Base-by-base conservation (phyloP, 139 green algal genomes). In the Chlamydomonas schloesseri region DNA sequence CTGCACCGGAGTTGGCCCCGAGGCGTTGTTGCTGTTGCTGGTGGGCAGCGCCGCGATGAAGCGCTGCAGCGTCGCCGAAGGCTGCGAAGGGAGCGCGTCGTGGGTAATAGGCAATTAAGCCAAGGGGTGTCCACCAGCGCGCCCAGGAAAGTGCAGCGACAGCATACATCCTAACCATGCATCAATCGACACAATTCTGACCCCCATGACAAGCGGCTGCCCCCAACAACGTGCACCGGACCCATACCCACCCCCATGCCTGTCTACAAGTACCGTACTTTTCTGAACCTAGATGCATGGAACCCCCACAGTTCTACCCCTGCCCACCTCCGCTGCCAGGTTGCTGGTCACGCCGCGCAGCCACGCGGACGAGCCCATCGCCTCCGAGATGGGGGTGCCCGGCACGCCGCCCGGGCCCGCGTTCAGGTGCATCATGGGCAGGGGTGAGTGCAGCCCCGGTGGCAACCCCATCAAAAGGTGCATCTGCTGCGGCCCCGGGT, bases 361-460 rank as follows among this genome's bases (percentile, higher is more conserved):
- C 93, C 93, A 96, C 1, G 88, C 64, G 0, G 91, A 74, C 4
- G 89, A 77, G 1, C 84, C 86, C 91, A 96, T 90, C 29, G 88
- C 72, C 42, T 93, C 84, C 1, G 84, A 91, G n/a, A 96, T 78
- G 9, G 93, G 93, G 0, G 93, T 95, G 0, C 64, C 72, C 4
- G 67, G 77, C 47, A 62, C 71, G 0, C 64, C 81, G 3, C n/a
- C n/a, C n/a, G 84, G 69, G 8, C 24, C 62, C 21, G 5, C 31
- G 10, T 78, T 78, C 0, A 91, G 67, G 17, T 89, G 83, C 84
- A 92, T 87, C 33, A 89, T 81, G 0, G 91, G 91, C 72, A 92
- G 64, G 29, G 91, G 91, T 1, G 91, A 94, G 42, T 92, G 81
- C 42, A 94, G 47, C 60, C 88, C 83, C 0, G 73, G 20, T 1